Conservation (phyloP, 2,329 filamentous ascomycete species). For the Neocucurbitaria cava region DNA sequence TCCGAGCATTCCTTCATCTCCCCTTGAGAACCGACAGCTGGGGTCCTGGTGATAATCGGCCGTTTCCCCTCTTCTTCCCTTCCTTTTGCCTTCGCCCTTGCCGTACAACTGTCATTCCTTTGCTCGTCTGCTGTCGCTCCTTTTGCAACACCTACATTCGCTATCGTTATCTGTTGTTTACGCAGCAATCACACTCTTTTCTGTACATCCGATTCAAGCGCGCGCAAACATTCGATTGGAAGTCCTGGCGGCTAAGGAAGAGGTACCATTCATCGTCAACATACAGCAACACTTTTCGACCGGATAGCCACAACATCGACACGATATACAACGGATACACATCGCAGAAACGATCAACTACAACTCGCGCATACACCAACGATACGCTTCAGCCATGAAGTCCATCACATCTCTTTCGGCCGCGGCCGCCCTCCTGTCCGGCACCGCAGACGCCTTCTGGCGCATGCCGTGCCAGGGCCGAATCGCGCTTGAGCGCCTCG, state of each 20-base stretch:
- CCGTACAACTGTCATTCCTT: constrained; percentile 39
- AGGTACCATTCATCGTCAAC: constrained; percentile 12
- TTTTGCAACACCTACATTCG: constrained; percentile 34
- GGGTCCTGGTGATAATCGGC: constrained; percentile 37
- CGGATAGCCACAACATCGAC: constrained; percentile 4
- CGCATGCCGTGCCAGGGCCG: constrained; percentile 72
- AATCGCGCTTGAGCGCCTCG: constrained; percentile 66
- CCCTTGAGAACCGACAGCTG: constrained; percentile 36
- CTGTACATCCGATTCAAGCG: constrained; percentile 27
- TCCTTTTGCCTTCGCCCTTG: constrained; percentile 31
- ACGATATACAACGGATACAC: constrained; percentile 3
- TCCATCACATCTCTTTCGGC: constrained; percentile 35
- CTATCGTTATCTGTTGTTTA: constrained; percentile 25
- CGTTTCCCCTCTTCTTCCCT: constrained; percentile 29
- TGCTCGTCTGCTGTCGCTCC: constrained; percentile 26
- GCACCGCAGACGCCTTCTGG: constrained; percentile 68
- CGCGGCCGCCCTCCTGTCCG: constrained; percentile 42
- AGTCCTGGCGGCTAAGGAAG: constrained; percentile 38
- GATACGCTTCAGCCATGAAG: constrained; percentile 34
- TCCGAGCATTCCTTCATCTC: constrained; percentile 50
- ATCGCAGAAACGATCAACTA: constrained; percentile 5
- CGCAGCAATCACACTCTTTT: constrained; percentile 35
- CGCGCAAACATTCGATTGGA: constrained; percentile 21
- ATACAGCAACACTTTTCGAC: constrained; percentile 6
- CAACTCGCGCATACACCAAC: constrained; percentile 9